Base-by-base conservation (phyloP, 345 rosid species). In the Rhizophora mangle region DNA sequence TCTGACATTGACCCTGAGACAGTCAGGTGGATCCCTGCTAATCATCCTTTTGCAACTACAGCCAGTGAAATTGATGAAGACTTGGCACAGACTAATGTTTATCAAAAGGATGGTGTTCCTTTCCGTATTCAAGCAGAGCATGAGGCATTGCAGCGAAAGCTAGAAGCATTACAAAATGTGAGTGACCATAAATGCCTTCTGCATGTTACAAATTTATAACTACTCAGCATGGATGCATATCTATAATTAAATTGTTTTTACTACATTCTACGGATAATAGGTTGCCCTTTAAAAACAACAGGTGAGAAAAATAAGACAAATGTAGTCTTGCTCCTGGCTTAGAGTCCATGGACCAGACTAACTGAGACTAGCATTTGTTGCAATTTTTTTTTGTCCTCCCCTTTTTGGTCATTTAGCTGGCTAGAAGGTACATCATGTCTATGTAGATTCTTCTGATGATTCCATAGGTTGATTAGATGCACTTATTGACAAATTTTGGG, bases 1-100 rank as follows among this genome's bases (percentile, higher is more conserved):
- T 84, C 90, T 67, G 96, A 95, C 74, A 89, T 89, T 46, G 97
- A 91, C 74, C 96, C 97, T 1, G 99, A 95, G 54, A 87, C 96
- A 0, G 73, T 95, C 72, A 83, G 99, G 80, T 95, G 99, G 99
- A 95, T 95, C 80, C 99, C 97, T n/a, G 84, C 92, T 7, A 95
- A 95, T 77, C 99, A 95, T 77, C 99, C 99, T 37, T 95, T 95
- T 78, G 97, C 99, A 47, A 89, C 97, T 47, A 91, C 90, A 11
- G 86, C 86, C 51, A 86, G 85, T 61, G 97, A 91, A 69, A 89
- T 91, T 29, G 96, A 87, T 71, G 97, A 95, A 74, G 92, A 82
- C 81, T 80, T 95, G 81, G 97, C 97, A 31, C 96, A 95, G 73
- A 85, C 63, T 68, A 94, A 91, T 85, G 96, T 95, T 49, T 89